A percentile compares a stretch with the other conserved stretches of the same genome.
phyloP scores from a whole-genome alignment of 2,329 filamentous ascomycete species.

The Sporothrix pseudoabietina region DNA sequence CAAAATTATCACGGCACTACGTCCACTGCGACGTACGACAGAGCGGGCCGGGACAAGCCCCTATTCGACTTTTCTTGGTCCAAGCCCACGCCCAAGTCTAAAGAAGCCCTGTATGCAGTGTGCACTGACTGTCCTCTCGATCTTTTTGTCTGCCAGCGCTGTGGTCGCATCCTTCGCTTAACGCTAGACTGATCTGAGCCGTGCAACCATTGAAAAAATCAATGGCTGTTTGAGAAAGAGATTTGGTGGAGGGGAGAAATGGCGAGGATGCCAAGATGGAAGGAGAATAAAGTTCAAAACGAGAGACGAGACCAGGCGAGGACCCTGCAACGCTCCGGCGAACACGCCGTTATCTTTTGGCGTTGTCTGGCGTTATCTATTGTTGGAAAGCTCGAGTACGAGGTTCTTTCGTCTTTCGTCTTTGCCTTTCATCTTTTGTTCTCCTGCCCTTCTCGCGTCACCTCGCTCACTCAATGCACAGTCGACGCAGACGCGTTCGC shows the following conservation, averaged over 20 bases:
- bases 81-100: too few relatives aligned
- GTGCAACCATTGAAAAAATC: slow-evolving; percentile 6
- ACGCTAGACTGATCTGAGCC: slow-evolving; percentile 27
- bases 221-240: slow-evolving; percentile 23
- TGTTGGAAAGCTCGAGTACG: neutral
- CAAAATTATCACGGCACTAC: slow-evolving; percentile 7
- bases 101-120: neutral
- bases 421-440: too few relatives aligned
- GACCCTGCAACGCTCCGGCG: neutral
- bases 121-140: neutral
- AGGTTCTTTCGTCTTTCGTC: neutral
- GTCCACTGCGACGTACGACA: slow-evolving; percentile 17
- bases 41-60: slow-evolving; percentile 2
- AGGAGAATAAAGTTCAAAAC: neutral
- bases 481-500: slow-evolving; percentile 2
- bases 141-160: neutral
- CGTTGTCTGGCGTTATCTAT: neutral
- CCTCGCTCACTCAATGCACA: neutral
- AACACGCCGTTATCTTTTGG: neutral
- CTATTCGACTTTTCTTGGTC: slow-evolving; percentile 8
- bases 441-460: neutral
- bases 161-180: slow-evolving; percentile 9
- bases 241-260: neutral
- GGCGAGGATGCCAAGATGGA: slow-evolving; percentile 6
- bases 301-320: neutral